Evolutionary conservation across 2,329 filamentous ascomycete species (phyloP), one percentile per base, ranked within the genome.

Genomic region (Alternaria brassicicola): DNA sequence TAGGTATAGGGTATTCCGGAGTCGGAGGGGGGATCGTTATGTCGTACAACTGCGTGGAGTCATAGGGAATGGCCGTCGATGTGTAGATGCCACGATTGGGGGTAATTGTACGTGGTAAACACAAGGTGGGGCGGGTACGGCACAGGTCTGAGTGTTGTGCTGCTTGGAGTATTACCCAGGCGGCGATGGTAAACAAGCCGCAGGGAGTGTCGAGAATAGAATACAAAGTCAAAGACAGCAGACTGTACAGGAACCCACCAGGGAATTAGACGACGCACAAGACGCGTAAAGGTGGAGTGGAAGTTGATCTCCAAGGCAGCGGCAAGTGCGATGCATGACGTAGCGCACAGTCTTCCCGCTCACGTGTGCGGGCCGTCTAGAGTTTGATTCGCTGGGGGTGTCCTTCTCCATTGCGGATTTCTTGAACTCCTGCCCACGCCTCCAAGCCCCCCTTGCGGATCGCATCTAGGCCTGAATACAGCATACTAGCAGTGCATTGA

Each of bases 241-340:
- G 57, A 51, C 35, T 13, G 58, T 48, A 57, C 52, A 55, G 65
- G 52, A 67, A 65, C 57, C 33, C 41, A 39, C 46, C 41, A 55
- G 42, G 42, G 52, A 48, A 64, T 63, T 57, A 51, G 61, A 62
- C 64, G 58, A 61, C 62, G 57, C 66, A 63, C 63, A 66, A 63
- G 59, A 66, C 53, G 47, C 65, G 66, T 63, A 56, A 61, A 50
- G 47, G 62, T 65, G 61, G 61, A 56, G 61, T 49, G 52, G 19
- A 49, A 65, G 62, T 45, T 45, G 69, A 76, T 75, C 66, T 64
- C 66, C 72, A 71, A 74, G 70, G 72, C 69, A 76, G 67, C 63
- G 64, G 64, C 68, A 67, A 49, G 56, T 63, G 62, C 58, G 46
- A 63, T 74, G 68, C 71, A 75, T 77, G 74, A 77, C 74, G 74